Conservation (phyloP, 495 filamentous ascomycete genomes). For the Cetradonia linearis region DNA sequence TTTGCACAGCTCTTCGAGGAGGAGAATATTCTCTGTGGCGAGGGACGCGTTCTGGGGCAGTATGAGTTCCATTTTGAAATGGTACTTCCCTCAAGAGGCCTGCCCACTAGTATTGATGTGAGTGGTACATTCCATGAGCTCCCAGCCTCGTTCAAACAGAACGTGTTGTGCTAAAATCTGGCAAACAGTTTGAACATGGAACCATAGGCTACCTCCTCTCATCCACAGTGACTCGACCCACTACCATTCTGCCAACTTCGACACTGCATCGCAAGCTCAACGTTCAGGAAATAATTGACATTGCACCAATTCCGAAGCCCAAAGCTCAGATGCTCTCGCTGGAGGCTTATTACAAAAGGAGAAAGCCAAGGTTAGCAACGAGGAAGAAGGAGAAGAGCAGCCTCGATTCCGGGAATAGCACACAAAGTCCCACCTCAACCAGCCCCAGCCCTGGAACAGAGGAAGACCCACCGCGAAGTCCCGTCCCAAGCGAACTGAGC, state of each 20-base stretch:
- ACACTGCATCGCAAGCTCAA: constrained; percentile 71
- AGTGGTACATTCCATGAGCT: constrained; percentile 26
- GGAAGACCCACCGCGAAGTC: constrained; percentile 38
- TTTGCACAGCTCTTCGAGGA: constrained; percentile 82
- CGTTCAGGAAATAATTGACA: constrained; percentile 62
- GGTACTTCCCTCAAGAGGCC: constrained; percentile 59
- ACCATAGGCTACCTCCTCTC: constrained; percentile 85
- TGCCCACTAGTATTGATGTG: constrained; percentile 93
- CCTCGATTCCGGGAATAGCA: constrained; percentile 19
- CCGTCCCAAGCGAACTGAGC: constrained; percentile 54
- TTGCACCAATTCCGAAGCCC: constrained; percentile 45
- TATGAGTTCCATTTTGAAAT: constrained; percentile 94
- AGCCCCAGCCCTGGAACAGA: constrained; percentile 16
- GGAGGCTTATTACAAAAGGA: constrained; percentile 55
- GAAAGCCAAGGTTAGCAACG: constrained; percentile 35
- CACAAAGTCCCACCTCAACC: constrained; percentile 15
- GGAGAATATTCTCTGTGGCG: constrained; percentile 80
- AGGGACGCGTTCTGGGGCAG: constrained; percentile 69
- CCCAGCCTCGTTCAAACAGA: not conserved
- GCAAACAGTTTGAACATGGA: constrained; percentile 77
- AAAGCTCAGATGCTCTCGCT: constrained; percentile 69
- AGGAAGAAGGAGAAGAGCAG: constrained; percentile 11
- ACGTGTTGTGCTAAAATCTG: not conserved
- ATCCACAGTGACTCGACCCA: constrained; percentile 81
- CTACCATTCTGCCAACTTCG: constrained; percentile 68